phyloP scores from a whole-genome alignment of 2,329 filamentous ascomycete species.

The Alternaria novae-zelandiae region DNA sequence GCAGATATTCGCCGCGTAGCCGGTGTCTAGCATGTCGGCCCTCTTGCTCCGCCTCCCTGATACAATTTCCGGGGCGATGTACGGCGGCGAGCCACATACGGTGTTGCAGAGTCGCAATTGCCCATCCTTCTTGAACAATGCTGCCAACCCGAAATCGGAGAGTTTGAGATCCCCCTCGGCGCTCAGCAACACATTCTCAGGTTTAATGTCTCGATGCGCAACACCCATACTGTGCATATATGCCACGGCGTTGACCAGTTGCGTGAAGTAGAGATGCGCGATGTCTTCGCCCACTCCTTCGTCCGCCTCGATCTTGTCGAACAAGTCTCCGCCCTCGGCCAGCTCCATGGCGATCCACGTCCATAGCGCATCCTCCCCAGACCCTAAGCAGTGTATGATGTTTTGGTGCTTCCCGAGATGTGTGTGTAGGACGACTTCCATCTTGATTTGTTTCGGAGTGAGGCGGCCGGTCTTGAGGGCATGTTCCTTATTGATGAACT shows the following conservation, averaged over 20 bases:
- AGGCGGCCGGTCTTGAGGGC: constrained; percentile 88
- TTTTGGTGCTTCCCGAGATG: constrained; percentile 90
- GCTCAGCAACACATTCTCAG: constrained; percentile 92
- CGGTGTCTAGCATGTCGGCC: constrained; percentile 57
- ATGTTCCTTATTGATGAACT: constrained; percentile 98
- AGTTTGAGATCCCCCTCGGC: constrained; percentile 87
- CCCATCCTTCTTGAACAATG: constrained; percentile 89
- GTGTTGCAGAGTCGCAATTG: constrained; percentile 82
- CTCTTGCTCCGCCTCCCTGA: constrained; percentile 57
- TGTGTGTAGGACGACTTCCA: constrained; percentile 90
- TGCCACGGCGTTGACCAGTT: constrained; percentile 86
- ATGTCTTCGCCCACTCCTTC: constrained; percentile 93
- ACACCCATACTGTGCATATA: constrained; percentile 98
- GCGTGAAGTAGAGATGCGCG: constrained; percentile 93
- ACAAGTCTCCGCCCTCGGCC: constrained; percentile 92
- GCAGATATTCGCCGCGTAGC: constrained; percentile 79
- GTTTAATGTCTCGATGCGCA: constrained; percentile 76
- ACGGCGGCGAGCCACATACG: constrained; percentile 93
- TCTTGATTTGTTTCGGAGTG: constrained; percentile 84
- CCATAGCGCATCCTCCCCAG: constrained; percentile 85
- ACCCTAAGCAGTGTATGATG: constrained; percentile 90
- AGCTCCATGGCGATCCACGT: constrained; percentile 99
- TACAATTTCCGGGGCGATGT: constrained; percentile 93
- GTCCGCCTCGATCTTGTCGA: constrained; percentile 99
- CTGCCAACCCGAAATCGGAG: constrained; percentile 95